Evolutionary conservation across 352 stramenopile genomes (phyloP), one percentile per base, ranked within the genome.

Genomic region (Phytopythium helicoides): DNA sequence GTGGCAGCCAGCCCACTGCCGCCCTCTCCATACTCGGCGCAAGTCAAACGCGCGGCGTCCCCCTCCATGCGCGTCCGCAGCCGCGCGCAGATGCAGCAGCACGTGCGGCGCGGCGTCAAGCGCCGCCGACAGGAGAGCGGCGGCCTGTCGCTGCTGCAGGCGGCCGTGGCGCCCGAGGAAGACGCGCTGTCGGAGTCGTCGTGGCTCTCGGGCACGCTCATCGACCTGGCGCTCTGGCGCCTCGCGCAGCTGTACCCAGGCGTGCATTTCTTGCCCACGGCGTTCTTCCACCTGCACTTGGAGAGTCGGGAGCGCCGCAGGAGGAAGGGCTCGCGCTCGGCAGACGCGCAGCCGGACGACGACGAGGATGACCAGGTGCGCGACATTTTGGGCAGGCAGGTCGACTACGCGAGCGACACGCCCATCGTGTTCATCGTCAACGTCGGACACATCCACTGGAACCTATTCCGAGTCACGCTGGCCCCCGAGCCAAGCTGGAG

Each of bases 381-480:
- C 31, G 87, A 96, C 54, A 79, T 96, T 1, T 64, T 92, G 4
- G 87, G 87, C 16, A 68, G 73, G 0, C 15, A 56, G 6, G 67
- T 95, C 22, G 76, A 91, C 59, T 93, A 86, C 55, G 39, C 59
- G 25, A 66, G 57, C 18, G 52, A 70, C n/a, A 52, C 45, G n/a
- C 66, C 85, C 7, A 69, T 95, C 12, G 72, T 96, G 25, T 96
- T 96, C 58, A 66, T 92, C 25, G 79, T 86, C 28, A 95, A 96
- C 55, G 73, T 84, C 22, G 72, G 76, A 8, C 67, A 69, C 35
- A 87, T 94, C 48, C 87, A 96, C 69, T 96, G 87, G 87, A 96
- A 95, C 42, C 63, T 96, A 23, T 77, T 96, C 34, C 85, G 87
- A 16, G 78, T 95, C 42, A 73, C 92, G 66, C 60, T 91, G n/a